These are phyloP conservation scores for Phascolomyces articulosus DNA, from an alignment of 371 early-diverging fungal genomes.

Conservation along the genomic window DNA sequence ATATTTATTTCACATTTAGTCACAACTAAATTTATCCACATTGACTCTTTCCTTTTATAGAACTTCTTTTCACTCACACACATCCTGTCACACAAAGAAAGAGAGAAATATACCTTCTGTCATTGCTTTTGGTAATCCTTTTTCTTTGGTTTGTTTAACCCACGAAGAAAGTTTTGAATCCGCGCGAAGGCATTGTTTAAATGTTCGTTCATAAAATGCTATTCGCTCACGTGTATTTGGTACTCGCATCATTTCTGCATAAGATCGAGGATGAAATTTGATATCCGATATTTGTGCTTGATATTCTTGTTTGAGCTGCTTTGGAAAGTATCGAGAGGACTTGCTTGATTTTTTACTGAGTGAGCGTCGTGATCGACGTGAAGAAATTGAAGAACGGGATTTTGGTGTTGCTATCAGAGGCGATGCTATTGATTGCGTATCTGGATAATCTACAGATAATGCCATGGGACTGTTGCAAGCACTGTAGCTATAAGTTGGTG, in stretches of 20 bases:
- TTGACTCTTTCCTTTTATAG: too few species aligned
- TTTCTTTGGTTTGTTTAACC: conserved; percentile 11
- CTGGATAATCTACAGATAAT: not conserved
- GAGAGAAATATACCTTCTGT: conserved; percentile 10
- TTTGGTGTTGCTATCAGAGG: conserved; percentile 3
- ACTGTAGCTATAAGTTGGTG: not conserved
- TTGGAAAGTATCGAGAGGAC: conserved; percentile 14
- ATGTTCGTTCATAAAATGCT: conserved; percentile 40
- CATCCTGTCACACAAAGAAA: too few species aligned
- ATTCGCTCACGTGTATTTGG: conserved; percentile 38
- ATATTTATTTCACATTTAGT: too few species aligned
- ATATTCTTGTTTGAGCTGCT: not conserved
- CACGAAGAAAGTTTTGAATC: conserved; percentile 18
- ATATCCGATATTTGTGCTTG: not conserved
- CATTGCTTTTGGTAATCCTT: conserved; percentile 20
- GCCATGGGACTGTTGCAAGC: not conserved
- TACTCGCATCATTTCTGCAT: conserved; percentile 31
- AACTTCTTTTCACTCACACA: too few species aligned
- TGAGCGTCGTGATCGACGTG: conserved; percentile 5
- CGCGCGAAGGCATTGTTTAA: conserved; percentile 24
- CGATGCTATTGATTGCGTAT: not conserved
- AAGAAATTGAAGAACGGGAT: conserved; percentile 5
- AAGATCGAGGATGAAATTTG: conserved; percentile 5
- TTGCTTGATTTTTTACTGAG: conserved; percentile 7
- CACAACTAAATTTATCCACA: too few species aligned